These are phyloP conservation scores for Phytophthora crassamura DNA, from an alignment of 352 stramenopile species.

Conservation along the genomic window DNA sequence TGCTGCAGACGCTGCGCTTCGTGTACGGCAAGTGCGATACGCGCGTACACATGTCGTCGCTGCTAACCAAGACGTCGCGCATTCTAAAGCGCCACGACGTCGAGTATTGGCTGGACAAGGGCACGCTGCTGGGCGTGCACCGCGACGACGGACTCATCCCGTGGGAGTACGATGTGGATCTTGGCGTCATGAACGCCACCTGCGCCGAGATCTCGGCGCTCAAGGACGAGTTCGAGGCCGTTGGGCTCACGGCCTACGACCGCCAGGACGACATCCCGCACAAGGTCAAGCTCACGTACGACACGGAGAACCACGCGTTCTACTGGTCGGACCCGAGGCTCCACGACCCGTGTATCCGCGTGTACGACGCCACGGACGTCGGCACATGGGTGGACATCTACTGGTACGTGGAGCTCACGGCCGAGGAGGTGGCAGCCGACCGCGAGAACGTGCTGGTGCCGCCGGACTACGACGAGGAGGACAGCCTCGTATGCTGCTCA, in stretches of 20 bases:
- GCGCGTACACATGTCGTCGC: slow-evolving; percentile 64
- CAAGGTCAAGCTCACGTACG: slow-evolving; percentile 86
- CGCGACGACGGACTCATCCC: slow-evolving; percentile 77
- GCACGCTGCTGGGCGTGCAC: slow-evolving; percentile 73
- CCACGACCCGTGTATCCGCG: slow-evolving; percentile 78
- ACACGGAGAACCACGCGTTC: slow-evolving; percentile 83
- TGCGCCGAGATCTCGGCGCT: slow-evolving; percentile 73
- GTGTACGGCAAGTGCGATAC: slow-evolving; percentile 83
- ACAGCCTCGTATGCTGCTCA: slow-evolving; percentile 76
- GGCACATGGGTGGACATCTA: slow-evolving; percentile 85
- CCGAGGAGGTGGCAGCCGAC: slow-evolving; percentile 48
- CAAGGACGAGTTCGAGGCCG: slow-evolving; percentile 66
- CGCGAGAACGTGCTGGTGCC: slow-evolving; percentile 62
- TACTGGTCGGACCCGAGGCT: slow-evolving; percentile 82
- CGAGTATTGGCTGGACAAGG: slow-evolving; percentile 88
- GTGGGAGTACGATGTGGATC: slow-evolving; percentile 84
- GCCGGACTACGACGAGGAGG: slow-evolving; percentile 62
- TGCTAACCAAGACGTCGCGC: slow-evolving; percentile 70
- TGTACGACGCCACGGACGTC: slow-evolving; percentile 68
- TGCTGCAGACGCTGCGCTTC: slow-evolving; percentile 59
- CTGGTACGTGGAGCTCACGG: slow-evolving; percentile 76
- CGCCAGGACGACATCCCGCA: slow-evolving; percentile 76
- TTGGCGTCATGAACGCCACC: slow-evolving; percentile 81
- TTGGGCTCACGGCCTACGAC: slow-evolving; percentile 73
- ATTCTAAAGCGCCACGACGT: slow-evolving; percentile 71